phyloP scores from a whole-genome alignment of 2,329 filamentous ascomycete genomes.

The Cladorrhinum sp. region DNA sequence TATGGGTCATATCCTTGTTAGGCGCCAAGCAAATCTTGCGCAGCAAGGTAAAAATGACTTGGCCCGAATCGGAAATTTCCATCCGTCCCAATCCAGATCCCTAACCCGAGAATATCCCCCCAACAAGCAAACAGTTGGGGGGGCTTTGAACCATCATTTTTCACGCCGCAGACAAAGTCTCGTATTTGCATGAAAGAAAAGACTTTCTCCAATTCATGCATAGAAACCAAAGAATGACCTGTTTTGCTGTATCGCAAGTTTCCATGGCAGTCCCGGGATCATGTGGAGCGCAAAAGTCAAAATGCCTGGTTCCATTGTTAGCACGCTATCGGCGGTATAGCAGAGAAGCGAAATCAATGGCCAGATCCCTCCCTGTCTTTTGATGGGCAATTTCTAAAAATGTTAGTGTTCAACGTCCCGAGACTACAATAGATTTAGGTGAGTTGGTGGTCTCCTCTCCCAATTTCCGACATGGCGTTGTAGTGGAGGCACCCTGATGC shows the following conservation, averaged over 20 bases:
- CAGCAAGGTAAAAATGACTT: not conserved
- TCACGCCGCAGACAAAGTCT: too few relatives aligned
- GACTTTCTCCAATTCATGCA: not conserved
- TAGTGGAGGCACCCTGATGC: conserved; percentile 19
- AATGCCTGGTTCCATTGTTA: not conserved
- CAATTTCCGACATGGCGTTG: conserved; percentile 18
- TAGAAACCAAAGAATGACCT: too few relatives aligned
- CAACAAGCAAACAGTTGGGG: not conserved
- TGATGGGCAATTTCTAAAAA: conserved; percentile 8
- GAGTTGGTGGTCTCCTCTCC: conserved; percentile 1
- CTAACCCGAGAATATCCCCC: not conserved
- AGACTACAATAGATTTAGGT: not conserved
- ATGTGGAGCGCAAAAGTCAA: not conserved
- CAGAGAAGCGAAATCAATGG: not conserved
- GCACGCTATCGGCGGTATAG: not conserved
- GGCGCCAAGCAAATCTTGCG: not conserved
- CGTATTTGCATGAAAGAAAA: not conserved
- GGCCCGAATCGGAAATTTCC: not conserved
- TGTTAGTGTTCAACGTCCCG: conserved; percentile 22
- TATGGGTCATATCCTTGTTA: not conserved
- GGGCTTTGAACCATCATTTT: not conserved
- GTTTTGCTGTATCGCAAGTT: not conserved
- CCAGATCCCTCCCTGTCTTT: not conserved
- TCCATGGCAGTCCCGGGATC: not conserved
- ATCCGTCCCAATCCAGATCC: not conserved